Base-by-base conservation (phyloP, 2,329 filamentous ascomycete species). In the Sarocladium oryzae region DNA sequence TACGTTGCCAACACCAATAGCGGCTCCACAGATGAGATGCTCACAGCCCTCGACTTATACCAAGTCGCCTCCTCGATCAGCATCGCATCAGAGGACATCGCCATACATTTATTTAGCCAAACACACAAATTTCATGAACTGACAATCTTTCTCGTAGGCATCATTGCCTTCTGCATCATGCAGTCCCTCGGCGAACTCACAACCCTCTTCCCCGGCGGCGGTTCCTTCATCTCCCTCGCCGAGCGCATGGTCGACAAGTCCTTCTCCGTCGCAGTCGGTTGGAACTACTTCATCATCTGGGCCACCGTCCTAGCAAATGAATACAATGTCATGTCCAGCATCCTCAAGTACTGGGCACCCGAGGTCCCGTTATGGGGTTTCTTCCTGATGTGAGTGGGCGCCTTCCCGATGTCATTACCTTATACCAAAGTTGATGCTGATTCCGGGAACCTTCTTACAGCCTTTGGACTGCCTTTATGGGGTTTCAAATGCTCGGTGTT, bases 161-260 rank as follows among this genome's bases (percentile, higher is more conserved):
- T 88, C 55, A 79, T 89, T 53, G 85, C 85, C 2, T 77, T 74
- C 55, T 76, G 73, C 57, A 78, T 85, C 56, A 88, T 87, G 80
- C 86, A 89, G 70, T 85, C 81, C 4, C 69, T 90, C 6, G 86
- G 86, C 18, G 86, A 90, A 63, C 70, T 89, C 58, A 86, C 86
- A 2, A 89, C 86, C 6, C 67, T 89, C 1, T 88, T 85, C 57
- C 86, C 86, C 0, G 84, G 80, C 1, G 82, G 82, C 4, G 86
- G 86, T 2, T 82, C 83, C 0, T 89, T 89, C 59, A 82, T 82
- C n/a, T 81, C 78, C 9, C 76, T 88, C 32, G 82, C 82, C 0
- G 82, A 86, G 55, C 77, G 86, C 7, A 85, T 89, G 56, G 81
- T 88, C 26, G 85, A 88, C 62, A 81, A 82, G 59, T 83, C 83